A percentile compares a stretch with the other conserved stretches of the same genome.
These are phyloP conservation scores for Schizochytrium sp. DNA, from an alignment of 108 stramenopile species.

Conservation along the genomic window DNA sequence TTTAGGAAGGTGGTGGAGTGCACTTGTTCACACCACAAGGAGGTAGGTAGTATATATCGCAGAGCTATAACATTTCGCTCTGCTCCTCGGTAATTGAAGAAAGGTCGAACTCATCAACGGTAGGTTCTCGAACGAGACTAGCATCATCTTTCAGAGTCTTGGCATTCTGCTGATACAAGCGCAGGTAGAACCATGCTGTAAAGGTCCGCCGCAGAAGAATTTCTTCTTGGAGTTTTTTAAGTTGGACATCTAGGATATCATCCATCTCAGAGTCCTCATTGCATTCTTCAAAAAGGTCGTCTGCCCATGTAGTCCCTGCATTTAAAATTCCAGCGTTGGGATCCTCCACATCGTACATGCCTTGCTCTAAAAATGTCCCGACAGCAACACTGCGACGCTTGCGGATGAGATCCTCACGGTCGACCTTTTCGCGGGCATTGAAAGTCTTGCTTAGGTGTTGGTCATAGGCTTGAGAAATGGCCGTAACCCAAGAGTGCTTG, in stretches of 20 bases:
- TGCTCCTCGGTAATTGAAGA: too few species aligned
- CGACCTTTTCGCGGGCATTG: conserved; percentile 5
- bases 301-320: neutral
- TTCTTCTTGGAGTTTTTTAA: neutral
- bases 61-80: too few species aligned
- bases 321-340: neutral
- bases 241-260: neutral
- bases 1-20: too few species aligned
- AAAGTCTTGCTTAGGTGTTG: conserved; percentile 24
- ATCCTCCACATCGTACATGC: neutral
- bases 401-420: neutral
- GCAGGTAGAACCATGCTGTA: neutral
- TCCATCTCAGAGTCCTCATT: neutral
- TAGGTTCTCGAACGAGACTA: too few species aligned
- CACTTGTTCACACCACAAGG: too few species aligned
- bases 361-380: neutral
- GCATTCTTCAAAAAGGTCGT: conserved; percentile 16
- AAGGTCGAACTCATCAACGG: too few species aligned
- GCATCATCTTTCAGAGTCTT: too few species aligned
- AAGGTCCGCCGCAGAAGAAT: neutral
- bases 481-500: conserved; percentile 3
- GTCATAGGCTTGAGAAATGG: conserved; percentile 40
- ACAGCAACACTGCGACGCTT: neutral
- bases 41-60: too few species aligned
- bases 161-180: too few species aligned